Base-by-base conservation (phyloP, 305 asterid species). In the Fraxinus greggii region DNA sequence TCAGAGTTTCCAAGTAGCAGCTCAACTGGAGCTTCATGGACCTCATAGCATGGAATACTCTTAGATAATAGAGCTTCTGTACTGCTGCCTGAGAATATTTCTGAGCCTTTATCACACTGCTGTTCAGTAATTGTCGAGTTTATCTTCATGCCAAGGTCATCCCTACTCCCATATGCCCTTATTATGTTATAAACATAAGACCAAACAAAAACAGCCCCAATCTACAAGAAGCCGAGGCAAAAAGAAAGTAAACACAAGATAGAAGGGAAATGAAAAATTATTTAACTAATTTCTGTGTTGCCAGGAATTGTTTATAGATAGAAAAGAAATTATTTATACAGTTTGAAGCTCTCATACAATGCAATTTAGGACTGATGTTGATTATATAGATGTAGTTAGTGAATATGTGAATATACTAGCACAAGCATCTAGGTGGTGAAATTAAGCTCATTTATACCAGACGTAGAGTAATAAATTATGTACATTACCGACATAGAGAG, bases 401-500 rank as follows among this genome's bases (percentile, higher is more conserved):
- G 28, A 59, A 59, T 59, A n/a, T 59, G 24, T 5, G 29, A 59
- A 59, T 1, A 59, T 59, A 7, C 69, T 21, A 59, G 29, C 69
- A 59, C 28, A 21, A 59, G 69, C 28, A 6, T 59, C 69, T 8
- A 19, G 31, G 72, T 7, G 28, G 28, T 21, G 13, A 61, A 8
- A 21, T 23, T 21, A 23, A 61, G 32, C 72, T 65, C 72, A 26
- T 26, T 65, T 65, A 65, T 23, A 3, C 28, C 23, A 59, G 1
- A 76, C 15, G 1, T 45, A 45, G 5, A 67, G 28, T 42, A 23
- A 23, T 63, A 67, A 77, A 15, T 70, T 1, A 17, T 40, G 61
- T 45, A n/a, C 69, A 63, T 84, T 87, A 87, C 88, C 85, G 86
- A 84, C 87, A 81, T 85, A 48, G 90, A 87, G 77, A 87, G 88